A percentile compares a stretch with the other conserved stretches of the same genome.
These are phyloP conservation scores for Phialophora verrucosa DNA, from an alignment of 2,329 filamentous ascomycete species.

Conservation along the genomic window DNA sequence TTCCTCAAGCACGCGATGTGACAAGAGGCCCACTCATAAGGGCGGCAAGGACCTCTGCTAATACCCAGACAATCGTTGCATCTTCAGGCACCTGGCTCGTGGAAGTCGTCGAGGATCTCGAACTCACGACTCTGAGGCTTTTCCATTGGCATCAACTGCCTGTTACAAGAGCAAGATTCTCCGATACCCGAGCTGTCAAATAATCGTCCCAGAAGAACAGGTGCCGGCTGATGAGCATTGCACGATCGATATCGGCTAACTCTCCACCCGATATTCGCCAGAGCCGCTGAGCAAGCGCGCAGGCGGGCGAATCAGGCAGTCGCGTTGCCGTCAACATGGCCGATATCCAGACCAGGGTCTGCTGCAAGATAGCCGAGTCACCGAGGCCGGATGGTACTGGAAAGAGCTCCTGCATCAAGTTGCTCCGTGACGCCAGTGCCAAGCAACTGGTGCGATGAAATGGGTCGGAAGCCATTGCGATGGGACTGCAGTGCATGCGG, in stretches of 20 bases:
- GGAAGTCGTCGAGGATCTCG: too few relatives aligned
- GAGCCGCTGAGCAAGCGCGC: conserved; percentile 1
- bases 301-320: conserved; percentile 1
- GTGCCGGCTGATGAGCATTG: conserved; percentile 1
- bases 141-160: too few relatives aligned
- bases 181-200: conserved; percentile 2
- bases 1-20: too few relatives aligned
- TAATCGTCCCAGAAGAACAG: conserved; percentile 13
- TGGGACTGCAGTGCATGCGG: not conserved
- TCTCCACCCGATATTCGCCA: conserved; percentile 5
- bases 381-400: not conserved
- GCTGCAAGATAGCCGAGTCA: not conserved
- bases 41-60: too few relatives aligned
- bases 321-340: conserved; percentile 6
- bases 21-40: too few relatives aligned
- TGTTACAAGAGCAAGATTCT: not conserved
- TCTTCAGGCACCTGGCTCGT: too few relatives aligned
- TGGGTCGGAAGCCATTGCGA: conserved; percentile 4
- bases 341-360: conserved; percentile 5
- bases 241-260: not conserved
- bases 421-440: conserved; percentile 8
- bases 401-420: conserved; percentile 1
- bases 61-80: too few relatives aligned
- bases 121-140: too few relatives aligned
- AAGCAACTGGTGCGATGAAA: conserved; percentile 11